Evolutionary conservation across 441 rosid species (phyloP), one percentile per base, ranked within the genome.

Genomic region (Geranium incanum): DNA sequence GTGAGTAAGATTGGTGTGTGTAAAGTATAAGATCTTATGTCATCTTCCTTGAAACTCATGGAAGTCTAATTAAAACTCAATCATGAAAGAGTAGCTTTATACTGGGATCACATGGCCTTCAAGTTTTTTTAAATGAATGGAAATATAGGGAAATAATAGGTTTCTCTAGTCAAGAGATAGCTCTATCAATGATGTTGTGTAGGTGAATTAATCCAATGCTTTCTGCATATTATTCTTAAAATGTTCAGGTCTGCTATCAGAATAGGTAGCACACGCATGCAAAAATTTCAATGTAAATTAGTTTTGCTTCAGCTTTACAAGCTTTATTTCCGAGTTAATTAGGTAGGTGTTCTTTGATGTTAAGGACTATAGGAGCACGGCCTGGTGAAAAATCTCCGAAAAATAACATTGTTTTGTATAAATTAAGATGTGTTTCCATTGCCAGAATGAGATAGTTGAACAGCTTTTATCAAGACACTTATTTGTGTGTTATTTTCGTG

Each of bases 1-100:
- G 11, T 37, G 33, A 60, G 63, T 15, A 57, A 57, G 59, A 19
- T 59, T 59, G 50, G 52, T 60, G 68, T 18, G 69, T 70, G 62
- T 60, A 18, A 41, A 52, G 23, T 19, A 19, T 59, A 6, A 1
- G 13, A 59, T 59, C 65, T 19, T 8, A 19, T 18, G 65, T 19
- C 33, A 16, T 18, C 7, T 16, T 4, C 8, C 9, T 18, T 57
- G 63, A 57, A 57, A 18, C 63, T 19, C 19, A 59, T 59, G 65
- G 65, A 3, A 0, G 65, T 6, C 63, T 21, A 18, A 19, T 62
- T 21, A 21, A 62, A 62, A 62, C 66, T 62, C n/a, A 62, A 23
- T 23, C 37, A 23, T 62, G 37, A 23, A 62, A 59, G 36, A 18
- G 19, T 59, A 59, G 65, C 33, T 59, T 59, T 59, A 16, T 55